A percentile compares a stretch with the other conserved stretches of the same genome.
phyloP scores from a whole-genome alignment of 139 green algal species.

The Coelastrella sp. region DNA sequence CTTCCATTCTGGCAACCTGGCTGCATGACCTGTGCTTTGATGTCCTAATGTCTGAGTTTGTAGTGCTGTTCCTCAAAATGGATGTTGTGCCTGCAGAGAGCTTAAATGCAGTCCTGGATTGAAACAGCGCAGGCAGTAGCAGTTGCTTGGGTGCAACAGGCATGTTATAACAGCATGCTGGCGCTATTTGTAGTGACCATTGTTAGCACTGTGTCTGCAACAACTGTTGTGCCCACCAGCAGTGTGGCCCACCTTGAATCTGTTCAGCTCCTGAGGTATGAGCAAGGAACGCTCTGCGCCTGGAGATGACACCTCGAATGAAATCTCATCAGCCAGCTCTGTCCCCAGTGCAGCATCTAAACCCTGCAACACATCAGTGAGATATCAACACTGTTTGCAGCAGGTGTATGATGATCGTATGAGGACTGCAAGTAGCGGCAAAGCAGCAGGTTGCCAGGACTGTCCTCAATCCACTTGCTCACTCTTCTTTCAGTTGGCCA shows the following conservation, averaged over 20 bases:
- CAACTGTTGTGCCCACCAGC: neutral
- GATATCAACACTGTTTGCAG: conserved; percentile 64
- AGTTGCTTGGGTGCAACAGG: neutral
- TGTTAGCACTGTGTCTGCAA: neutral
- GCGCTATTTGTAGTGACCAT: neutral
- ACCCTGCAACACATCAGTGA: neutral
- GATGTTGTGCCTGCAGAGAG: no score
- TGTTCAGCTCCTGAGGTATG: conserved; percentile 64
- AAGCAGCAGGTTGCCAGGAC: conserved; percentile 69
- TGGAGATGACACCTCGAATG: conserved; percentile 78
- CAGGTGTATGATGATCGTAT: conserved; percentile 71
- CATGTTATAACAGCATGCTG: neutral
- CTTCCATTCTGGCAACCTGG: neutral
- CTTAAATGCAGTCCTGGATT: no score
- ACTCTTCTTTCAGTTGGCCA: no score
- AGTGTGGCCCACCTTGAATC: conserved; percentile 52
- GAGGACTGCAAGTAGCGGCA: conserved; percentile 74
- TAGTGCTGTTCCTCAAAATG: no score
- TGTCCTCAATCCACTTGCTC: conserved; percentile 58
- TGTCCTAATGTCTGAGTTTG: no score
- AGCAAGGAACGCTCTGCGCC: conserved; percentile 70
- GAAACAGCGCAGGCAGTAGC: neutral
- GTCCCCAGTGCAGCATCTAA: conserved; percentile 62
- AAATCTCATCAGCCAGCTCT: conserved; percentile 67
- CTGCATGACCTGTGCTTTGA: no score